These are phyloP conservation scores for Apiospora saccharicola DNA, from an alignment of 2,329 filamentous ascomycete genomes.

Conservation along the genomic window DNA sequence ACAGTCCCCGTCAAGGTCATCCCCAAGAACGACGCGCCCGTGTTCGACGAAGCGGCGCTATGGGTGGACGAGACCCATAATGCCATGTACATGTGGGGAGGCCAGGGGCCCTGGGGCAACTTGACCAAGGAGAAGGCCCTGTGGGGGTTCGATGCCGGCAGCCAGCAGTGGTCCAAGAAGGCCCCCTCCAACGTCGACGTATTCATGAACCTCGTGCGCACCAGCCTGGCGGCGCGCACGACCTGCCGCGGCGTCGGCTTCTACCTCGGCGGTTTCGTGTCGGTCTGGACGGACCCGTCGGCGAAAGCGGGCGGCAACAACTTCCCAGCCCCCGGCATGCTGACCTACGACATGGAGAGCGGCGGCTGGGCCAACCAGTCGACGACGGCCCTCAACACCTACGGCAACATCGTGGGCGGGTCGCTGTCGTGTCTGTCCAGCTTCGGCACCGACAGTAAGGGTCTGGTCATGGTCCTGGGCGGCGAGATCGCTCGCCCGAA, in stretches of 20 bases:
- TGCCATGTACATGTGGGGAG: constrained; percentile 27
- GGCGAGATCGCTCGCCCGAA: constrained; percentile 17
- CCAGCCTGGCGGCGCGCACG: background rate
- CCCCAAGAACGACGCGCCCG: constrained; percentile 24
- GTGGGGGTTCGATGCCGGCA: constrained; percentile 22
- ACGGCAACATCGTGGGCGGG: constrained; percentile 22
- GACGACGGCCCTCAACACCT: constrained; percentile 21
- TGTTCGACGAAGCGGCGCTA: constrained; percentile 23
- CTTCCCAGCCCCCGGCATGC: constrained; percentile 24
- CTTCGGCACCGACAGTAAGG: constrained; percentile 17
- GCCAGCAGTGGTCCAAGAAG: constrained; percentile 20
- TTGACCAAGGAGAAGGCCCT: constrained; percentile 20
- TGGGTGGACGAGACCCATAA: constrained; percentile 18
- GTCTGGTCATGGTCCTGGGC: constrained; percentile 20
- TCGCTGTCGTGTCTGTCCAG: constrained; percentile 23
- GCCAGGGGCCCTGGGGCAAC: constrained; percentile 24
- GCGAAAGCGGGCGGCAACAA: background rate
- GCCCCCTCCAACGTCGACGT: constrained; percentile 23
- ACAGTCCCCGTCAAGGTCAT: constrained; percentile 24
- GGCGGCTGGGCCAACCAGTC: constrained; percentile 27
- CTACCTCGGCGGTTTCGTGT: constrained; percentile 24
- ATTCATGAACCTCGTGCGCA: constrained; percentile 24
- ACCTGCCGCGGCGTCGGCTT: constrained; percentile 24
- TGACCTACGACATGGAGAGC: constrained; percentile 25
- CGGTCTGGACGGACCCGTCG: constrained; percentile 21